phyloP scores from a whole-genome alignment of 192 early-diverging fungal species.

The Mortierella claussenii region DNA sequence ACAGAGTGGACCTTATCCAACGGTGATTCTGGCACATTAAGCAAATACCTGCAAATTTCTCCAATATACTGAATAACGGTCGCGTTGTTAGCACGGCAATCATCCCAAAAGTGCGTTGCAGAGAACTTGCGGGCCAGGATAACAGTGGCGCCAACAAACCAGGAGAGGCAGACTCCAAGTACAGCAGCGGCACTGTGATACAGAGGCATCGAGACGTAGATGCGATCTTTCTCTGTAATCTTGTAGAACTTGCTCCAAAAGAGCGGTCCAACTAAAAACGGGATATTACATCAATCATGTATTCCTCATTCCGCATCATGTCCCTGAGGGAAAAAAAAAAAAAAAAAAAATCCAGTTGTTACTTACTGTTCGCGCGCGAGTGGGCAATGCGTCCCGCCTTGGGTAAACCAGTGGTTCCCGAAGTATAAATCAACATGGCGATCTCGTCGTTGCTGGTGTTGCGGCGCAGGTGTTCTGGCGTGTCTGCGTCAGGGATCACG shows the following conservation, averaged over 20 bases:
- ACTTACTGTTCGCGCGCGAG: constrained; percentile 37
- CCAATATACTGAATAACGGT: constrained; percentile 71
- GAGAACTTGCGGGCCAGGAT: constrained; percentile 69
- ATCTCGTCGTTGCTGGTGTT: constrained; percentile 22
- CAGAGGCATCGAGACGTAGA: constrained; percentile 71
- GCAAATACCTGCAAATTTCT: constrained; percentile 74
- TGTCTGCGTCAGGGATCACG: constrained; percentile 15
- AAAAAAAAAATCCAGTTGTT: too few relatives aligned
- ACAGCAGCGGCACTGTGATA: constrained; percentile 68
- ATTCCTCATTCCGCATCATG: too few relatives aligned
- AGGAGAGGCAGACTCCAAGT: constrained; percentile 27
- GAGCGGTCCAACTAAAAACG: constrained; percentile 7
- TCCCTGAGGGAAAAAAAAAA: too few relatives aligned
- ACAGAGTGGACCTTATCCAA: constrained; percentile 66
- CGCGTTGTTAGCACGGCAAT: constrained; percentile 56
- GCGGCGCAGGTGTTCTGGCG: constrained; percentile 11
- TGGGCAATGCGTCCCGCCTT: constrained; percentile 66
- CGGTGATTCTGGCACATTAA: constrained; percentile 59
- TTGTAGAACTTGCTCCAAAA: constrained; percentile 25
- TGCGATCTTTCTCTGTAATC: constrained; percentile 55
- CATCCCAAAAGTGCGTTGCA: constrained; percentile 60
- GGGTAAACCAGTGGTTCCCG: constrained; percentile 72
- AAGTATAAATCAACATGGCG: constrained; percentile 60
- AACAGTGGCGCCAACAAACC: constrained; percentile 57
- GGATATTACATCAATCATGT: too few relatives aligned